These are phyloP conservation scores for Fusarium sp. DNA, from an alignment of 2,329 filamentous ascomycete species.

Conservation along the genomic window DNA sequence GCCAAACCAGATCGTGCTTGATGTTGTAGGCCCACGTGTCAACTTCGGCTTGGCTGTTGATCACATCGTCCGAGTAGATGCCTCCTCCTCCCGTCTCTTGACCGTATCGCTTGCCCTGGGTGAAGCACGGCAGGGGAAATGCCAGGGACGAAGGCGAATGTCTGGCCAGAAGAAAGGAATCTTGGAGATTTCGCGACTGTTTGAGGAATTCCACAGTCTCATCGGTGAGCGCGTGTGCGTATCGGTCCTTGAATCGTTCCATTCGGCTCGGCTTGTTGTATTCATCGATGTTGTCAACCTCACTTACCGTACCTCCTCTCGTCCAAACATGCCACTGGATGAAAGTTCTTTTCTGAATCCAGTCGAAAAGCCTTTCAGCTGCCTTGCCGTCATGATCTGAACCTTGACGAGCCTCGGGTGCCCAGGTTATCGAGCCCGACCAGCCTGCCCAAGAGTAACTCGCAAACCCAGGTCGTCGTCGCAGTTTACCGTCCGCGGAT, in stretches of 20 bases:
- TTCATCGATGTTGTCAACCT: background rate
- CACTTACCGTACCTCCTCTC: background rate
- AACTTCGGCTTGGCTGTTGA: constrained; percentile 17
- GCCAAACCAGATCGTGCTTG: background rate
- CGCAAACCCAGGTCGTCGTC: constrained; percentile 15
- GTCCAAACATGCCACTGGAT: constrained; percentile 9
- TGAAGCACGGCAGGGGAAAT: background rate
- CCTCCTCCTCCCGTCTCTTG: background rate
- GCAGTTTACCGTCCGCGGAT: background rate
- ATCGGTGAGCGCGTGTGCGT: background rate
- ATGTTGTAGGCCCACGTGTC: constrained; percentile 1
- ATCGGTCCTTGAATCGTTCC: background rate
- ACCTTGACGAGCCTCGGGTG: background rate
- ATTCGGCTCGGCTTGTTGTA: background rate
- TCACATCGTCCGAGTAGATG: background rate
- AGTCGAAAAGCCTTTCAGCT: constrained; percentile 1
- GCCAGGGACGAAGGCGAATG: background rate
- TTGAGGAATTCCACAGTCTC: background rate
- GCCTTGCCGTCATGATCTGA: background rate
- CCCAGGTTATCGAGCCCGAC: constrained; percentile 13
- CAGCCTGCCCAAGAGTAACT: constrained; percentile 36
- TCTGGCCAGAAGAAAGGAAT: background rate
- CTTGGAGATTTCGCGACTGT: too few species aligned
- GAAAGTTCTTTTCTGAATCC: constrained; percentile 6
- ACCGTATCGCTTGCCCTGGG: background rate